Base-by-base conservation (phyloP, 140 eudicot species). In the Stevia rebaudiana region DNA sequence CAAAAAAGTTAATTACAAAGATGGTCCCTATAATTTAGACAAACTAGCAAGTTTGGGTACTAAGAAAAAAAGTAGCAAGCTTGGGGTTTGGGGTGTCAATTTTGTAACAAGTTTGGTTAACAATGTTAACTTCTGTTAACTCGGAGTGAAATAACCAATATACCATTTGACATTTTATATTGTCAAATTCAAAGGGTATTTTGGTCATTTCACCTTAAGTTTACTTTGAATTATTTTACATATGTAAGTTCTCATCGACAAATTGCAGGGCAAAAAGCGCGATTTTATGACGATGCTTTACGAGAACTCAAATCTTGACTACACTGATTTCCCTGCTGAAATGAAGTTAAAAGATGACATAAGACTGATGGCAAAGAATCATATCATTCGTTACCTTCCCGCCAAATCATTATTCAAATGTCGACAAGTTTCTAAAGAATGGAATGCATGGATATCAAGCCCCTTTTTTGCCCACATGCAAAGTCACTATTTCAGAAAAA, bases 321-420 rank as follows among this genome's bases (percentile, higher is more conserved):
- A 21, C 23, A 7, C 4, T 6, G 70, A 60, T 0, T 61, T 16
- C 61, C 80, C 79, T 59, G 58, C 17, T 51, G 41, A 50, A 10
- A 4, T 74, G 9, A 44, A 21, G 41, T 31, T 68, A 61, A 74
- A 74, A 54, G 41, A 30, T 2, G 59, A 78, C 63, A 56, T 78
- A 31, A 70, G 63, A 67, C 84, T 77, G 47, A 76, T 82, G 50
- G 75, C 79, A 17, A 77, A 66, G 63, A 71, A 72, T 57, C 76
- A 82, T 65, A 70, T 73, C 49, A 74, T 73, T 21, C 82, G 47
- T 55, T 79, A 48, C 56, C 94, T 85, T 75, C 94, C 94, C 0
- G 89, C 86, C 41, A 85, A 85, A 68, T 40, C 84, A 11, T 75
- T 85, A 74, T 17, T 15, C 69, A 68, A 73, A 23, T 85, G 73